These are phyloP conservation scores for Pythium biforme DNA, from an alignment of 352 stramenopile genomes.

Conservation along the genomic window DNA sequence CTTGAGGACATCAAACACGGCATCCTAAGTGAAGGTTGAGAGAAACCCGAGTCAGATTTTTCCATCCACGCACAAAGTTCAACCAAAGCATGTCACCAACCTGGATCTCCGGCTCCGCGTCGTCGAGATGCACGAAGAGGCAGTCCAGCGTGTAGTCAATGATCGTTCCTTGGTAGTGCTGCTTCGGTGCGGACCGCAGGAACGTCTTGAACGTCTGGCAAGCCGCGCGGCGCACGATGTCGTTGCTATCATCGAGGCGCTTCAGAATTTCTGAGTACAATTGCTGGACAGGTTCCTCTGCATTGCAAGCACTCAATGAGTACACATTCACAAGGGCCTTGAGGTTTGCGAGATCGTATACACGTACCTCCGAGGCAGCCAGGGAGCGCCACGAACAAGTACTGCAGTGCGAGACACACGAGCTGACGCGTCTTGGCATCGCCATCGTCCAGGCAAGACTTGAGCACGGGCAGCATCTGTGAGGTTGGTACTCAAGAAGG, in stretches of 20 bases:
- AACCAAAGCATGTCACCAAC: slow-evolving; percentile 27
- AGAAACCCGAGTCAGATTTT: background rate
- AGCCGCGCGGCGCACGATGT: slow-evolving; percentile 83
- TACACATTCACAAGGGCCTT: background rate
- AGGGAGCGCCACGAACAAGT: slow-evolving; percentile 80
- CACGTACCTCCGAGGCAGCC: slow-evolving; percentile 68
- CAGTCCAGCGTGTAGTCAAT: slow-evolving; percentile 90
- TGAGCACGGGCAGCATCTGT: slow-evolving; percentile 86
- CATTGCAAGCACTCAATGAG: background rate
- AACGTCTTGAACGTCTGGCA: slow-evolving; percentile 89
- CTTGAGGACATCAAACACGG: slow-evolving; percentile 70
- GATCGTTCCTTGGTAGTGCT: slow-evolving; percentile 87
- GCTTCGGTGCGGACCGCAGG: slow-evolving; percentile 74
- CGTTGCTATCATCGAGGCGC: slow-evolving; percentile 90
- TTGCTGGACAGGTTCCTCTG: slow-evolving; percentile 89
- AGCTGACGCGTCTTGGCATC: slow-evolving; percentile 89
- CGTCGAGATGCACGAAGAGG: slow-evolving; percentile 90
- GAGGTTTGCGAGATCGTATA: background rate
- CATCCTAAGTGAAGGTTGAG: slow-evolving; percentile 32
- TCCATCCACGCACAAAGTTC: background rate
- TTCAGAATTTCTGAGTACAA: slow-evolving; percentile 93
- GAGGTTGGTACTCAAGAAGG: background rate
- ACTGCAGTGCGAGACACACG: slow-evolving; percentile 86
- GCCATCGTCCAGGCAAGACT: slow-evolving; percentile 85
- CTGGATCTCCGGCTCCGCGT: slow-evolving; percentile 86